These are phyloP conservation scores for Sarcocystis neurona DNA, from an alignment of 169 alveolate species.

Conservation along the genomic window DNA sequence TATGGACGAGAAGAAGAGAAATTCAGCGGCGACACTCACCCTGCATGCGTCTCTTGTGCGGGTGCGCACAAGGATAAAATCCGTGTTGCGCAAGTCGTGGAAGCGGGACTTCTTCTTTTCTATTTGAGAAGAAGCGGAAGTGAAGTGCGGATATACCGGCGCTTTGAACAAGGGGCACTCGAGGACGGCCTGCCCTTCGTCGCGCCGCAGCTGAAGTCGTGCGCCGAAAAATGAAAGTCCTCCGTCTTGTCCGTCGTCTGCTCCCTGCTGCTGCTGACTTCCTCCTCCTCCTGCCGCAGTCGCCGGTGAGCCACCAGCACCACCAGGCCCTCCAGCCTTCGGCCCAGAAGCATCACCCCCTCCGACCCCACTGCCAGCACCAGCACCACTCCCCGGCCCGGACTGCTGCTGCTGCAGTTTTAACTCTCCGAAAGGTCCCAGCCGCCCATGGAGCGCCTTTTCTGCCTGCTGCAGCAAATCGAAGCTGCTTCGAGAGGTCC, in stretches of 20 bases:
- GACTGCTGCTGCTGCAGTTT: constrained; percentile 54
- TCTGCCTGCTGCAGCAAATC: constrained; percentile 25
- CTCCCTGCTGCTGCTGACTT: too few relatives aligned
- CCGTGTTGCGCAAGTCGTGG: constrained; percentile 69
- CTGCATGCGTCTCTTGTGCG: constrained; percentile 63
- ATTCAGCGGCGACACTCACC: constrained; percentile 27
- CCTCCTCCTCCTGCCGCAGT: too few relatives aligned
- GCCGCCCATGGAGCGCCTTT: constrained; percentile 49
- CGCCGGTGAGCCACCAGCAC: too few relatives aligned
- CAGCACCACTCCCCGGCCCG: constrained; percentile 30
- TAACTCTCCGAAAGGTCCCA: constrained; percentile 65
- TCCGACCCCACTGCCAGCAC: constrained; percentile 52
- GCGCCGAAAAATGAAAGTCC: constrained; percentile 1
- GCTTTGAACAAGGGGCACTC: constrained; percentile 74
- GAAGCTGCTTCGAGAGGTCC: background rate
- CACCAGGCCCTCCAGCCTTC: too few relatives aligned
- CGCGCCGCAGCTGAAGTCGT: background rate
- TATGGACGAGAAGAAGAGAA: background rate
- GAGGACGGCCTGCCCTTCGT: constrained; percentile 66
- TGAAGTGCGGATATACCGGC: constrained; percentile 72
- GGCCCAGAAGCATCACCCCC: constrained; percentile 5
- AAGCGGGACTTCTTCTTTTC: constrained; percentile 50
- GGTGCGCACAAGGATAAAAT: constrained; percentile 72
- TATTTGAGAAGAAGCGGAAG: constrained; percentile 65
- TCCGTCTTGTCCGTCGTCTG: too few relatives aligned